These are phyloP conservation scores for Cadophora luteo-olivacea DNA, from an alignment of 2,329 filamentous ascomycete genomes.

Conservation along the genomic window DNA sequence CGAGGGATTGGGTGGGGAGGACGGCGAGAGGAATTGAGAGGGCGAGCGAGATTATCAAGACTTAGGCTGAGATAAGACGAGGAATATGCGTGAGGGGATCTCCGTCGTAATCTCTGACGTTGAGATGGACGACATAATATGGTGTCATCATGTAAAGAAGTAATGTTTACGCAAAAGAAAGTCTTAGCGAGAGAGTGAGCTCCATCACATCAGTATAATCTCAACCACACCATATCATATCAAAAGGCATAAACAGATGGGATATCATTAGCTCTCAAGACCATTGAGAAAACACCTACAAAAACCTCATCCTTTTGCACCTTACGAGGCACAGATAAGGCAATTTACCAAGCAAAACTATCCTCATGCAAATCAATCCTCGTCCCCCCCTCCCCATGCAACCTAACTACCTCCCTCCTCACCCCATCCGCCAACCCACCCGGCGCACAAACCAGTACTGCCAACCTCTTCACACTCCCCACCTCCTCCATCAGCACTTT, in stretches of 20 bases:
- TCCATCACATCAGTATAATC: too few species aligned
- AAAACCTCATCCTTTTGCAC: too few species aligned
- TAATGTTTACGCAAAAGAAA: too few species aligned
- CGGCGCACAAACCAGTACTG: slow-evolving; percentile 19
- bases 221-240: too few species aligned
- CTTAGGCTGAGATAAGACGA: background rate
- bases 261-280: too few species aligned
- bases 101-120: too few species aligned
- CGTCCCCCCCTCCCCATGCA: slow-evolving; percentile 15
- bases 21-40: slow-evolving; percentile 13
- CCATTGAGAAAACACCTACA: too few species aligned
- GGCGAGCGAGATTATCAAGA: slow-evolving; percentile 12
- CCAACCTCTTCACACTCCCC: slow-evolving; percentile 32
- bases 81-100: background rate
- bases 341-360: slow-evolving; percentile 23
- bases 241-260: too few species aligned
- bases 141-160: too few species aligned
- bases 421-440: slow-evolving; percentile 18
- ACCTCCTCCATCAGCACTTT: slow-evolving; percentile 33
- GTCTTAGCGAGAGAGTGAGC: too few species aligned
- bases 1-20: slow-evolving; percentile 18
- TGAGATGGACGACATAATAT: too few species aligned
- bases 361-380: slow-evolving; percentile 23
- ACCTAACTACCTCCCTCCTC: slow-evolving; percentile 11
- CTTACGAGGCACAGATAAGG: too few species aligned